Base-by-base conservation (phyloP, 805 yeast genomes). In the Komagataella pseudopastoris region DNA sequence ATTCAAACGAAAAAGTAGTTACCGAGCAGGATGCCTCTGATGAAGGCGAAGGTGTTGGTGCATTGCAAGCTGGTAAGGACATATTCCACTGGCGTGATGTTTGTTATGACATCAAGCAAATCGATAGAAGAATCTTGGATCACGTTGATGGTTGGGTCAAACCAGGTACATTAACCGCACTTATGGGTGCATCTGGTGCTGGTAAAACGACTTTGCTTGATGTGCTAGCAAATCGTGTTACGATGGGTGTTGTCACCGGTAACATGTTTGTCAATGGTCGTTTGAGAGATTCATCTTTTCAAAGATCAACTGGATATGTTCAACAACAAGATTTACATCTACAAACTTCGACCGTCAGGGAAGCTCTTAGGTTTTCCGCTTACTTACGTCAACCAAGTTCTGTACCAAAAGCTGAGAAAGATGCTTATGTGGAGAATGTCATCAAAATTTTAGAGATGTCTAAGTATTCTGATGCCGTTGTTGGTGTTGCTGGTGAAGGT, bases 101-200 rank as follows among this genome's bases (percentile, higher is more conserved):
- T 47, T 77, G 83, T 60, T 85, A 84, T 62, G 84, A 81, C 55
- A 80, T 85, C 53, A 80, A 82, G 60, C 65, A 65, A 45, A 86
- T 77, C 55, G 71, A 78, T 24, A 72, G 88, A 60, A 72, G 81
- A 54, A 76, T 85, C 55, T 67, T 85, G 60, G 71, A 72, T 54
- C 74, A 77, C 54, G 86, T 85, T 52, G 87, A 83, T 61, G 93
- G 91, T 49, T 85, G 87, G 85, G 89, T 85, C 46, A 82, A 83
- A 61, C 90, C 90, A 7, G 90, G 90, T 56, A 83, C 88, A 48
- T 68, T 85, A 61, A 85, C 91, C 50, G 93, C 93, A 10, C 62
- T 78, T 24, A 76, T 78, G 81, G 83, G 83, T 56, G 81, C 77
- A 49, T 76, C 82, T n/a, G 82, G 83, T 61, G 81, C 81, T 24